A percentile compares a stretch with the other conserved stretches of the same genome.
Conservation (phyloP, 2,329 filamentous ascomycete species). For the Pyrenochaeta sp. region DNA sequence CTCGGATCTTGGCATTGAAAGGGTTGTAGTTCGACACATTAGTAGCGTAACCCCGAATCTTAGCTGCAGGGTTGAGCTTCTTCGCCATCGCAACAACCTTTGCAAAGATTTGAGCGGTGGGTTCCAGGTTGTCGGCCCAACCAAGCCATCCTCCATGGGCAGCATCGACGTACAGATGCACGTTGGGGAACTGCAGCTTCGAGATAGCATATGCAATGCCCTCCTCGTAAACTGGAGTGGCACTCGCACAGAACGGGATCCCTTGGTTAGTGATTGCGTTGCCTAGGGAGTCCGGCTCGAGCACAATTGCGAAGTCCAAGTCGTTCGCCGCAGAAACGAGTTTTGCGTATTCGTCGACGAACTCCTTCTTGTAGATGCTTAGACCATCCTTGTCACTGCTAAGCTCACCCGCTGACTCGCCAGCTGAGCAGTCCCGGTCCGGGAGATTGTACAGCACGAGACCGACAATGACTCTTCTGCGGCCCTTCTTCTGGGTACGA, state of each 20-base stretch:
- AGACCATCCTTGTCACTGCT: slow-evolving; percentile 65
- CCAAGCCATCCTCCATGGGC: slow-evolving; percentile 42
- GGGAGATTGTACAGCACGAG: slow-evolving; percentile 88
- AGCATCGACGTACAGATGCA: slow-evolving; percentile 41
- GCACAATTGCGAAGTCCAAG: slow-evolving; percentile 40
- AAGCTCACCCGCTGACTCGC: slow-evolving; percentile 82
- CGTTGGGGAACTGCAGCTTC: slow-evolving; percentile 38
- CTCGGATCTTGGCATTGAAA: slow-evolving; percentile 32
- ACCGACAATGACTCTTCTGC: slow-evolving; percentile 33
- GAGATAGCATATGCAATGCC: slow-evolving; percentile 42
- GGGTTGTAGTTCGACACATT: slow-evolving; percentile 43
- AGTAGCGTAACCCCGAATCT: slow-evolving; percentile 36
- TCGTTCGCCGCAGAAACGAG: slow-evolving; percentile 32
- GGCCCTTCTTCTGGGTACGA: slow-evolving; percentile 26
- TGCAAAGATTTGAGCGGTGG: slow-evolving; percentile 34
- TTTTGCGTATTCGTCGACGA: slow-evolving; percentile 38
- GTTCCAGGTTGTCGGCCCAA: slow-evolving; percentile 40
- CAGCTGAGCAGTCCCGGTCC: slow-evolving; percentile 85
- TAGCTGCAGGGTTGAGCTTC: slow-evolving; percentile 30
- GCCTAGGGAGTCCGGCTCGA: slow-evolving; percentile 39
- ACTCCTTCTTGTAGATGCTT: slow-evolving; percentile 38
- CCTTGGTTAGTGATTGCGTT: slow-evolving; percentile 40
- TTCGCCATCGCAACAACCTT: slow-evolving; percentile 34
- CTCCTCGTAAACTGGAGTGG: slow-evolving; percentile 37
- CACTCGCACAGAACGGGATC: slow-evolving; percentile 30